Base-by-base conservation (phyloP, 441 rosid species). In the Mallotus repandus region DNA sequence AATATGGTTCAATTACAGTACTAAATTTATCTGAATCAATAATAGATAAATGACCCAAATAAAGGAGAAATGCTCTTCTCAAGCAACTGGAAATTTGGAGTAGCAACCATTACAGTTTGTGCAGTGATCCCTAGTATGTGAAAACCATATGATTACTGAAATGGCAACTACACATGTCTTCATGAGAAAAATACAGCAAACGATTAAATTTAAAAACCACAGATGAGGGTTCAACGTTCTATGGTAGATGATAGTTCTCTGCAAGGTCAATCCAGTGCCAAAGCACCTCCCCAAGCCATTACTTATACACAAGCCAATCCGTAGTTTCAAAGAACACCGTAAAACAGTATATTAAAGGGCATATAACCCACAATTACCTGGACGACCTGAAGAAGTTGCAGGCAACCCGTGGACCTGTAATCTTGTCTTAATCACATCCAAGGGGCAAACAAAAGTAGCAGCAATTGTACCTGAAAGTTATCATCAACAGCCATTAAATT, bases 361-460 rank as follows among this genome's bases (percentile, higher is more conserved):
- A 66, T 29, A 73, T 59, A 25, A 66, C 53, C 73, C 48, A 58
- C 64, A 66, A 16, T 59, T 84, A 89, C 98, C 98, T 85, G 78
- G 81, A 63, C 79, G 87, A 77, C 86, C 87, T 1, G 91, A 77
- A 32, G 86, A 63, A 38, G 79, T 68, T 78, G 82, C 75, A 4
- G 97, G 97, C 79, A 91, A 83, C 61, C 97, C 98, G 78, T 89
- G 90, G 15, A 95, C 99, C 74, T 95, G 99, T 66, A 95, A 75
- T 73, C 99, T 84, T 25, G 99, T 93, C 86, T 95, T 95, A 89
- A 95, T 90, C 82, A 95, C 99, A 87, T 95, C 99, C 82, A 95
- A 88, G 19, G 99, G 98, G 58, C 98, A 95, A 78, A 95, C 83
- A 43, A 92, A 89, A 61, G 98, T 91, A 50, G 99, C 99, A 2